A percentile compares a stretch with the other conserved stretches of the same genome.
Conservation (phyloP, 2,329 filamentous ascomycete species). For the Penicillium brasilianum region DNA sequence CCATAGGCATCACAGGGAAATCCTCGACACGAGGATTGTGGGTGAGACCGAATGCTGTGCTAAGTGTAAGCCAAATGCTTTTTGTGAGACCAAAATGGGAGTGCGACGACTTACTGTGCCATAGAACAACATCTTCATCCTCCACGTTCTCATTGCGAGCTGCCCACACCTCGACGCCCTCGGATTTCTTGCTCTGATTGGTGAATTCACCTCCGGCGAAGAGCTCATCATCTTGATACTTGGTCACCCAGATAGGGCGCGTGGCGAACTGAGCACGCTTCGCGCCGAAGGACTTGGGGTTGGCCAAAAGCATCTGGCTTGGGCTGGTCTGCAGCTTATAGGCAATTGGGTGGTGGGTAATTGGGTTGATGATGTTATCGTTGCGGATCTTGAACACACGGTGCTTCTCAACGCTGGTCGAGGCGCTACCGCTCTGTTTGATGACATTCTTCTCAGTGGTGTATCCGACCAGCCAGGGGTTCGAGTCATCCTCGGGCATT, state of each 20-base stretch:
- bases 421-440: slow-evolving; percentile 55
- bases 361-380: slow-evolving; percentile 50
- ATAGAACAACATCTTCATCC: slow-evolving; percentile 51
- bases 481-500: slow-evolving; percentile 58
- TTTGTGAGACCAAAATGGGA: not conserved
- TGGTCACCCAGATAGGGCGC: slow-evolving; percentile 62
- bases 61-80: slow-evolving; percentile 12
- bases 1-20: slow-evolving; percentile 70
- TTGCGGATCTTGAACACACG: slow-evolving; percentile 62
- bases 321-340: slow-evolving; percentile 58
- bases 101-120: slow-evolving; percentile 42
- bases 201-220: slow-evolving; percentile 60
- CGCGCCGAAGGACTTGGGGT: slow-evolving; percentile 50
- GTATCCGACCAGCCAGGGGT: slow-evolving; percentile 68
- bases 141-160: slow-evolving; percentile 54
- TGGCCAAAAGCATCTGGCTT: slow-evolving; percentile 57
- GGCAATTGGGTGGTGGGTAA: slow-evolving; percentile 53
- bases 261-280: slow-evolving; percentile 57
- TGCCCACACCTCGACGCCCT: slow-evolving; percentile 60
- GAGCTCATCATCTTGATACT: slow-evolving; percentile 58
- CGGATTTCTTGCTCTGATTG: slow-evolving; percentile 58
- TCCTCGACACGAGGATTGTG: slow-evolving; percentile 69
- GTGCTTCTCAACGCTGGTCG: slow-evolving; percentile 57
- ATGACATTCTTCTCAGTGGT: slow-evolving; percentile 58
- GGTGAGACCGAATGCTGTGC: slow-evolving; percentile 59